phyloP scores from a whole-genome alignment of 176 grass and related monocot genomes.

The Guadua angustifolia region DNA sequence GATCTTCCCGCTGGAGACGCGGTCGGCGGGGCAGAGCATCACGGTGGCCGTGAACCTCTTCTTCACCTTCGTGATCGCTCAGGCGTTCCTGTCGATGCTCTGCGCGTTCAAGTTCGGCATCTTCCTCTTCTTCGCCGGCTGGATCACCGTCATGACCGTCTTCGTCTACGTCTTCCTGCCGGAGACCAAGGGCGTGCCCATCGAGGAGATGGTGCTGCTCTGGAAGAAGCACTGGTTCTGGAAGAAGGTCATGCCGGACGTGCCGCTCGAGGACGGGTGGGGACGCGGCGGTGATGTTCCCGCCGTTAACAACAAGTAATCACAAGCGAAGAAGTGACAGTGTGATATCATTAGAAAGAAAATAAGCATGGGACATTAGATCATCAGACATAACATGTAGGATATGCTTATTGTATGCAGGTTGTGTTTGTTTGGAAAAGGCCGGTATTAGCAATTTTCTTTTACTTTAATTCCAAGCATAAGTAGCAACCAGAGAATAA shows the following conservation, averaged over 20 bases:
- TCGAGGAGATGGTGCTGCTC: slow-evolving; percentile 93
- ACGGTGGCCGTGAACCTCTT: slow-evolving; percentile 82
- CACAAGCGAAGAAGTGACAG: slow-evolving; percentile 20
- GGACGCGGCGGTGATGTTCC: background rate
- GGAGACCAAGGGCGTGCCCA: slow-evolving; percentile 96
- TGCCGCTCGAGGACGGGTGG: slow-evolving; percentile 50
- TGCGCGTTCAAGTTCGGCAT: slow-evolving; percentile 85
- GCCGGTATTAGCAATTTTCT: no score
- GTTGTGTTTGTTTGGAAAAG: background rate
- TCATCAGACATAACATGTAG: background rate
- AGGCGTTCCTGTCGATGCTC: slow-evolving; percentile 75
- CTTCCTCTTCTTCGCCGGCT: slow-evolving; percentile 89
- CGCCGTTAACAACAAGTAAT: background rate
- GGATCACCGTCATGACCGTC: slow-evolving; percentile 80
- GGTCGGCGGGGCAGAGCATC: slow-evolving; percentile 95
- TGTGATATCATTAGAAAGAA: background rate
- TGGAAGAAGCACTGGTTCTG: slow-evolving; percentile 97
- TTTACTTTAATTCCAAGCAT: no score
- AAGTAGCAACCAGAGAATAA: no score
- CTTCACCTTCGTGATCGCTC: slow-evolving; percentile 80
- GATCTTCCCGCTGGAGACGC: slow-evolving; percentile 89
- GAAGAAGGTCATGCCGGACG: slow-evolving; percentile 67
- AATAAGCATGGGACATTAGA: background rate
- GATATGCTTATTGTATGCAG: background rate
- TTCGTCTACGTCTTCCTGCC: slow-evolving; percentile 87